A percentile compares a stretch with the other conserved stretches of the same genome.
Evolutionary conservation across 163 green algal genomes (phyloP).

Genomic region (Chloroidium sp.): DNA sequence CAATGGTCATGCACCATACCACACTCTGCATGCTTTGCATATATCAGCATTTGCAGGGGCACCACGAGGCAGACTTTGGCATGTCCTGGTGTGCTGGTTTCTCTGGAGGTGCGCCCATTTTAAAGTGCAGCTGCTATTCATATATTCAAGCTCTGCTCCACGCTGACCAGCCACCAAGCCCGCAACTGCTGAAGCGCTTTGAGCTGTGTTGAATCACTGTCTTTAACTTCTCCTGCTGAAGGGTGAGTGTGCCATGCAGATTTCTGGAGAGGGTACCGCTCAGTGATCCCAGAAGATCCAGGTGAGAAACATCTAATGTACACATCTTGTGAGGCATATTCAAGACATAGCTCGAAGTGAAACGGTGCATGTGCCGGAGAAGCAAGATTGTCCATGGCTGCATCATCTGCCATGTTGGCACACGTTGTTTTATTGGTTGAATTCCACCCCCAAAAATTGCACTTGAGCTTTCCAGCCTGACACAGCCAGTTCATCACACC

Average conservation of each 20-base stretch:
- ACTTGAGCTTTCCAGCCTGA: background rate
- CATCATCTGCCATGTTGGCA: background rate
- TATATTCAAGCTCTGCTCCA: background rate
- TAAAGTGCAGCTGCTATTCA: background rate
- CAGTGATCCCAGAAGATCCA: slow-evolving; percentile 63
- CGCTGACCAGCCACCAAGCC: too few species aligned
- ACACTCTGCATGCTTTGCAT: too few species aligned
- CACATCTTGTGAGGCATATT: background rate
- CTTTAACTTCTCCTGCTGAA: too few species aligned
- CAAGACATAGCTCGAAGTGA: background rate
- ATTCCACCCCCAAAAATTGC: background rate
- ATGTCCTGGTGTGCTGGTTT: slow-evolving; percentile 75
- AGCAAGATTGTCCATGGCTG: background rate
- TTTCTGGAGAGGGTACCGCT: slow-evolving; percentile 76
- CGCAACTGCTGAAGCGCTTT: too few species aligned
- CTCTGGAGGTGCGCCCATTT: background rate
- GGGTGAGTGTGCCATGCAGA: background rate
- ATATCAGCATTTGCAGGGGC: slow-evolving; percentile 20
- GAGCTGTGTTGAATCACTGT: too few species aligned
- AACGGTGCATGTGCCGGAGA: background rate
- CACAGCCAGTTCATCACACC: background rate
- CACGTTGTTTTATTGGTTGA: background rate
- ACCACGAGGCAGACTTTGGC: slow-evolving; percentile 89
- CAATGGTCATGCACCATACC: too few species aligned
- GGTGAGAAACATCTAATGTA: slow-evolving; percentile 3